Base-by-base conservation (phyloP, 1,284 basidiomycete genomes). In the Schizopora paradoxa region DNA sequence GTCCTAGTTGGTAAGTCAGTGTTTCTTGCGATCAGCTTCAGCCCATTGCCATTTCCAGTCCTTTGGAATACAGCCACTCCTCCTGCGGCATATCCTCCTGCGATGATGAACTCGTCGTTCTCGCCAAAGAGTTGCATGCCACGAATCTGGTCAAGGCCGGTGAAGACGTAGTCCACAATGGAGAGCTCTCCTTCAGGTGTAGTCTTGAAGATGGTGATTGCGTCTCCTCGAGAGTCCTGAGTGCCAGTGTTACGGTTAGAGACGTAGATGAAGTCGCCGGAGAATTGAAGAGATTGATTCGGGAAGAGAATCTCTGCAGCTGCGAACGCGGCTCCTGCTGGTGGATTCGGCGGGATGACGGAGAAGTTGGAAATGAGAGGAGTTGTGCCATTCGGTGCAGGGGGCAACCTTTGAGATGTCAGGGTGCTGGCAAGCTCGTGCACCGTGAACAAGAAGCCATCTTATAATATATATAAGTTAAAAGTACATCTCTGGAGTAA, bases 351-450 rank as follows among this genome's bases (percentile, higher is more conserved):
- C 2, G 82, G 79, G 8, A 77, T 56, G 58, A 78, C 80, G 16
- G 77, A 77, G 23, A 74, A 68, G 35, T 65, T 73, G 1, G 74
- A 71, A 49, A 80, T 66, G 54, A 77, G 66, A 3, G 62, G 52
- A 0, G 74, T 67, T 5, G 73, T 75, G 37, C 61, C 61, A 45
- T 64, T 63, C 14, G 51, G 76, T 62, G 55, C 70, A 13, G 55
- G 35, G 2, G 83, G 83, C 43, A 86, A 70, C 3, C 60, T 57
- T 52, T 86, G 82, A 23, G 81, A 72, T 16, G 77, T 75, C 26
- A 86, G 62, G 0, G 79, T 82, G 21, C 77, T 83, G 14, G 75
- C 55, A 11, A 79, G 64, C 58, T 86, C 83, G 62, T 86, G 81
- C 1, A 86, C 56, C 6, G 69, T 70, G 61, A 77, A 85, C 6